phyloP scores from a whole-genome alignment of 1,139 yeast genomes.

The Arxiozyma heterogenica region DNA sequence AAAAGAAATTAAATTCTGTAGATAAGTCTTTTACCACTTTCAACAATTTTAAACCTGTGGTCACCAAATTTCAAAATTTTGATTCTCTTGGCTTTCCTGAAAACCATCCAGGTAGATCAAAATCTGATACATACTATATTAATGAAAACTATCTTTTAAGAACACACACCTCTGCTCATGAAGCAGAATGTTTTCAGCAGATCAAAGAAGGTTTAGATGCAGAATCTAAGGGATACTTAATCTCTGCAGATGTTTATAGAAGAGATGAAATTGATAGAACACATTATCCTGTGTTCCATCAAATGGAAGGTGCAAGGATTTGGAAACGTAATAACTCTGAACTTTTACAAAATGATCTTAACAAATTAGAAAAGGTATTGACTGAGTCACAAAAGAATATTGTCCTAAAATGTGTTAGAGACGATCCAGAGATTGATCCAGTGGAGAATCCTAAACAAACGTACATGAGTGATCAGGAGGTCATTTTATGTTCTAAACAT shows the following conservation, averaged over 20 bases:
- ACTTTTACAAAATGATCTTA: slow-evolving; percentile 28
- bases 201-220: slow-evolving; percentile 25
- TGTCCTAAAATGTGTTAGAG: slow-evolving; percentile 52
- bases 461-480: slow-evolving; percentile 62
- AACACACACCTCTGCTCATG: slow-evolving; percentile 97
- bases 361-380: slow-evolving; percentile 22
- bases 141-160: slow-evolving; percentile 63
- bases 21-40: slow-evolving; percentile 62
- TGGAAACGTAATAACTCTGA: slow-evolving; percentile 49
- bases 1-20: slow-evolving; percentile 50
- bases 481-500: slow-evolving; percentile 62
- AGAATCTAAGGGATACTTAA: slow-evolving; percentile 75
- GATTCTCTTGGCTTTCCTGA: slow-evolving; percentile 84
- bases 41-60: slow-evolving; percentile 76
- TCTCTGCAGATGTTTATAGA: slow-evolving; percentile 92
- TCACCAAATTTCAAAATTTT: slow-evolving; percentile 72
- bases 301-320: slow-evolving; percentile 90
- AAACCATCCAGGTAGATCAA: slow-evolving; percentile 91
- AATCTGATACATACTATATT: slow-evolving; percentile 85
- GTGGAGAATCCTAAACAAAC: slow-evolving; percentile 68
- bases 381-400: slow-evolving; percentile 37
- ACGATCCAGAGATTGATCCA: slow-evolving; percentile 33
- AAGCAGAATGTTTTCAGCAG: slow-evolving; percentile 60
- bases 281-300: slow-evolving; percentile 96
- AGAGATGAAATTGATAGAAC: slow-evolving; percentile 93